Conservation (phyloP, 2,329 filamentous ascomycete species). For the Fusarium tricinctum region DNA sequence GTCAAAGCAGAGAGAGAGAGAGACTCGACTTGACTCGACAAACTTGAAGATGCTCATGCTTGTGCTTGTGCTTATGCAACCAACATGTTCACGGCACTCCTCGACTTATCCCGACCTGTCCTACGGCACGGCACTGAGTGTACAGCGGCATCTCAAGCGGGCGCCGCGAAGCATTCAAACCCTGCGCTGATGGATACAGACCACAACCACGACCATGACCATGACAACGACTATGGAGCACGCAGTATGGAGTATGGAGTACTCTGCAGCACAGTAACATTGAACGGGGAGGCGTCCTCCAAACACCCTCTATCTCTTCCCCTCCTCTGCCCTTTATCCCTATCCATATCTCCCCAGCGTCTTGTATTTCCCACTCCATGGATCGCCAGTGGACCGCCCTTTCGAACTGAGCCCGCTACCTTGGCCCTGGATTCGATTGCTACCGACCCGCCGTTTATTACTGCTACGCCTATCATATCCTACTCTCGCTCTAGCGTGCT, state of each 20-base stretch:
- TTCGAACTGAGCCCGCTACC: constrained; percentile 38
- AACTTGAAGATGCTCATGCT: background rate
- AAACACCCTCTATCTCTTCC: constrained; percentile 19
- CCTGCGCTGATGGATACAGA: constrained; percentile 17
- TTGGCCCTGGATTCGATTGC: constrained; percentile 43
- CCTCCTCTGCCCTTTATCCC: constrained; percentile 9
- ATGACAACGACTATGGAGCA: no score
- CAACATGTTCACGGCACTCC: constrained; percentile 23
- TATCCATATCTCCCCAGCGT: constrained; percentile 14
- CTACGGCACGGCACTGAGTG: constrained; percentile 42
- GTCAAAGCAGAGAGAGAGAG: constrained; percentile 7
- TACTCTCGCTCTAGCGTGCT: constrained; percentile 14
- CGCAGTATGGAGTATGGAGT: no score
- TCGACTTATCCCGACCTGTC: constrained; percentile 31
- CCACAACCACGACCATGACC: background rate
- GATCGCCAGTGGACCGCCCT: constrained; percentile 34
- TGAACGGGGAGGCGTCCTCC: constrained; percentile 16
- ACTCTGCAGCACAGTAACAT: constrained; percentile 12
- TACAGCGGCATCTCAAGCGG: constrained; percentile 44
- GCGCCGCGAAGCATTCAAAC: constrained; percentile 32
- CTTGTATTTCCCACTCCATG: constrained; percentile 35
- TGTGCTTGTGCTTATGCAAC: constrained; percentile 4
- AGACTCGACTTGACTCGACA: background rate
- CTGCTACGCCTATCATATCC: constrained; percentile 24
- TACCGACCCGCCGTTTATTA: constrained; percentile 32